Conservation (phyloP, 352 stramenopile genomes). For the Paralagenidium karlingii region DNA sequence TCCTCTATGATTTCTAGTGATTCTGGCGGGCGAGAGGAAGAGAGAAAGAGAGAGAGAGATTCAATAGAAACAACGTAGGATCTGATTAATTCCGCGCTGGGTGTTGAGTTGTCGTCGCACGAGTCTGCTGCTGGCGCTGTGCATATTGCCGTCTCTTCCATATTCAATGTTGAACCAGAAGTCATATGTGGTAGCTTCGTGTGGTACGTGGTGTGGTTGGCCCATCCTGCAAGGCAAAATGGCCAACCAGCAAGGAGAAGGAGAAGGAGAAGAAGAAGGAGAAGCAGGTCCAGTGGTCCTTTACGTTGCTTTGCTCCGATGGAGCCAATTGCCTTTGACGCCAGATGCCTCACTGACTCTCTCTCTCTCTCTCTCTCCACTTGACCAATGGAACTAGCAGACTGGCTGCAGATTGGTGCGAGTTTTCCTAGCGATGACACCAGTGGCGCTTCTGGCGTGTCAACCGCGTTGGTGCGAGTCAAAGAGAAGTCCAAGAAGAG, state of each 20-base stretch:
- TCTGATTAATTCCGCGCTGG: too few relatives aligned
- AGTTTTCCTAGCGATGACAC: slow-evolving; percentile 8
- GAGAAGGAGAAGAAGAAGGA: background rate
- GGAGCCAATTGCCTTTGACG: background rate
- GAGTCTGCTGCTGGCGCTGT: background rate
- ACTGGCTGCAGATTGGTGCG: slow-evolving; percentile 27
- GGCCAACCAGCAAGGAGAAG: background rate
- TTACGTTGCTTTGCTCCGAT: background rate
- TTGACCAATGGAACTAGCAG: background rate
- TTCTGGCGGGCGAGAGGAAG: too few relatives aligned
- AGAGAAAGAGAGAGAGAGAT: too few relatives aligned
- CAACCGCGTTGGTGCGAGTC: slow-evolving; percentile 2
- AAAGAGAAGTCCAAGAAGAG: slow-evolving; percentile 13
- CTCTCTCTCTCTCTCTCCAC: background rate
- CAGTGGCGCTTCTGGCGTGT: background rate
- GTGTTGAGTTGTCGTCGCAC: background rate
- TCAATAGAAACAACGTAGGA: too few relatives aligned
- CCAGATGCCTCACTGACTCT: background rate
- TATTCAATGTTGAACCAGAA: background rate
- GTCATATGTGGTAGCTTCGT: background rate
- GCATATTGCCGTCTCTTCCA: background rate
- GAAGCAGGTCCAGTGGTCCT: background rate
- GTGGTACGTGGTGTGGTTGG: background rate
- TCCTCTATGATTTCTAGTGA: too few relatives aligned
- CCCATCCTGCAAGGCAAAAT: background rate